Percentiles rank a stretch among this genome's conserved stretches.
phyloP scores from a whole-genome alignment of 2,329 filamentous ascomycete species.

The Hypoxylon sp. region DNA sequence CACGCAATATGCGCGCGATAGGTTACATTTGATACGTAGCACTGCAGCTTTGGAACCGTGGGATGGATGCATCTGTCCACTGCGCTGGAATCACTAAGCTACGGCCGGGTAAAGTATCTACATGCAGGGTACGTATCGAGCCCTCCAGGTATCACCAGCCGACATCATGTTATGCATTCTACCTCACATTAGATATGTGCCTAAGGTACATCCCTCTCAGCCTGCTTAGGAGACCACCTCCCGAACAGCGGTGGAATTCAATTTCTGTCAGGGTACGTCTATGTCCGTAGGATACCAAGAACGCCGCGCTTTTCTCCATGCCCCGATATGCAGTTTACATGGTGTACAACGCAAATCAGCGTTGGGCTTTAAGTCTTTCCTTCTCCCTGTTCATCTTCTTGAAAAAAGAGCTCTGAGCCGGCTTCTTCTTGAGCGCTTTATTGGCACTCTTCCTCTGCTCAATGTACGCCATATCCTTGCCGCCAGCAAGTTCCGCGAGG shows the following conservation, averaged over 20 bases:
- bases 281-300: slow-evolving; percentile 12
- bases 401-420: slow-evolving; percentile 71
- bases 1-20: slow-evolving; percentile 31
- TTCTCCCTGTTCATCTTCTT: slow-evolving; percentile 74
- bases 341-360: slow-evolving; percentile 21
- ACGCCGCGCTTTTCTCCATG: slow-evolving; percentile 10
- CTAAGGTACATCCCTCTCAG: not conserved
- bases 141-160: slow-evolving; percentile 5
- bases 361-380: slow-evolving; percentile 59
- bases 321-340: slow-evolving; percentile 17
- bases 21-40: slow-evolving; percentile 39
- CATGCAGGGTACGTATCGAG: slow-evolving; percentile 9
- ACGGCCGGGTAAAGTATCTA: slow-evolving; percentile 16
- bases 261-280: slow-evolving; percentile 24
- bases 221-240: slow-evolving; percentile 3
- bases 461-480: slow-evolving; percentile 96
- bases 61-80: slow-evolving; percentile 41
- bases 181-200: too few relatives aligned
- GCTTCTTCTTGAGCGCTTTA: slow-evolving; percentile 70
- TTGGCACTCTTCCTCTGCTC: slow-evolving; percentile 83
- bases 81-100: slow-evolving; percentile 37
- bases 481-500: slow-evolving; percentile 87
- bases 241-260: slow-evolving; percentile 22
- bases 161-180: too few relatives aligned
- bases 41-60: slow-evolving; percentile 39